Base-by-base conservation (phyloP, 495 filamentous ascomycete genomes). In the Penicillium goetzii region DNA sequence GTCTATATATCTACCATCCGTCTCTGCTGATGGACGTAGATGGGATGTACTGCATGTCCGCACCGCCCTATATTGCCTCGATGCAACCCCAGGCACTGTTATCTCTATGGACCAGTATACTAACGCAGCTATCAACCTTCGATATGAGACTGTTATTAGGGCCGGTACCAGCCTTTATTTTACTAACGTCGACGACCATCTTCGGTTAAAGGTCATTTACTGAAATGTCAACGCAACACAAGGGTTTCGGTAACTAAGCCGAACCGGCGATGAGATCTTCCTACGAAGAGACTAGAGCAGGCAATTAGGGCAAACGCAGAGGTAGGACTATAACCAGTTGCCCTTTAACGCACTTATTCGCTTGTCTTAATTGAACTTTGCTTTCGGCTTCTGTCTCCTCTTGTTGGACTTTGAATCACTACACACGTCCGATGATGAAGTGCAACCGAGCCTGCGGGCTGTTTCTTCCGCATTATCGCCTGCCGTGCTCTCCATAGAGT, bases 1-100 rank as follows among this genome's bases (percentile, higher is more conserved):
- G 17, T 43, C 40, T 17, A 19, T 43, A 17, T 43, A 43, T 43
- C 40, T 19, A 43, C 40, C 40, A 43, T 43, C n/a, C 40, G 11
- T 43, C 40, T 43, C 40, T 12, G 40, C 40, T 9, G n/a, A 19
- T 43, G n/a, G 40, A 43, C 17, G 17, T 43, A 43, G n/a, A 19
- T 43, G 40, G n/a, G 40, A 43, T 43, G 17, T 19, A 43, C n/a
- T 43, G 36, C 36, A 38, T 43, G 40, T 43, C 40, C 40, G 40
- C 17, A 43, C 40, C 40, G 40, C 40, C 40, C 11, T 19, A 43
- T 43, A 12, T 43, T 17, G 40, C 40, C 40, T 43, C 40, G 40
- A 43, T 43, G 40, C 40, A 43, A 43, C 8, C n/a, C 40, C 40
- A 19, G 40, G 7, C 40, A 17, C 40, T 19, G n/a, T 11, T 17